Evolutionary conservation across 2,329 filamentous ascomycete species (phyloP), one percentile per base, ranked within the genome.

Genomic region (Fusarium anthophilum): DNA sequence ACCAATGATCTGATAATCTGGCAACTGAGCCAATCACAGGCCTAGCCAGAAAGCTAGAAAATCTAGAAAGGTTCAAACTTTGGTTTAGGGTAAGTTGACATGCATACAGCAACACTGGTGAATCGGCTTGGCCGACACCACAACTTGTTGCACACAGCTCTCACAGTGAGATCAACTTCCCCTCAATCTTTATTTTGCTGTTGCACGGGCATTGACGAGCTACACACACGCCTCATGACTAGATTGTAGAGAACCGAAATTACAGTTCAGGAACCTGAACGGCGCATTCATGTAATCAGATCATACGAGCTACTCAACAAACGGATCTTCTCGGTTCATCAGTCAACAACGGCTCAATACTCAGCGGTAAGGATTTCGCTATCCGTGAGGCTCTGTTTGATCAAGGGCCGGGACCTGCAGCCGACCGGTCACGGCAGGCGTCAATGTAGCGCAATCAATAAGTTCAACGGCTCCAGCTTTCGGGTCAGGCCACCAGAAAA

Each of bases 361-460:
- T 35, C 37, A 56, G 63, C 51, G 63, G 59, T 72, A 63, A 67
- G 54, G 28, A 37, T 26, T 37, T 37, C 15, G 45, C 39, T 48
- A 58, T 44, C 32, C 37, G 63, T 72, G 71, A 74, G 72, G 72
- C 72, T 74, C 72, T 74, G 71, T 38, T 35, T 47, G 35, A 54
- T 63, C 57, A 74, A 61, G 70, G 66, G 53, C 62, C 44, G 30
- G 58, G 30, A 43, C 54, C 55, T 69, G n/a, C 12, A 61, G 53
- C 66, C 57, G 50, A 60, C 54, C 48, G 57, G 54, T 62, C 53
- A 51, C 43, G 59, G 53, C 28, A 45, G 55, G 50, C 54, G 61
- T 59, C 60, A 39, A 37, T 48, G 41, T 62, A 69, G 50, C 69
- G 38, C 47, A 44, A 60, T 51, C 54, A 65, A 69, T 41, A 32